Base-by-base conservation (phyloP, 768 basidiomycete species). In the Gymnopilus junonius region DNA sequence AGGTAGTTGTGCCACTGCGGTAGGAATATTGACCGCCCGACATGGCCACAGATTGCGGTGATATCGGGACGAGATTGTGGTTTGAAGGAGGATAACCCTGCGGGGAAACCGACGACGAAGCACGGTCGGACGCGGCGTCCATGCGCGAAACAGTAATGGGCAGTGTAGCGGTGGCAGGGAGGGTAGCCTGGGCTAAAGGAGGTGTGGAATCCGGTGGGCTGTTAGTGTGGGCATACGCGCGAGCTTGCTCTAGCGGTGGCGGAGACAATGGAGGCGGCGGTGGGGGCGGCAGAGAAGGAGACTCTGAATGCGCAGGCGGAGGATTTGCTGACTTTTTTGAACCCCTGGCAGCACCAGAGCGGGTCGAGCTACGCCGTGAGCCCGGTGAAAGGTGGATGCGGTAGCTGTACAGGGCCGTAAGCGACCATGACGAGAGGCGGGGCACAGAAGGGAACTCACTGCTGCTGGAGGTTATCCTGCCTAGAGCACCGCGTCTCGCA, bases 401-500 rank as follows among this genome's bases (percentile, higher is more conserved):
- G 70, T 92, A 93, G 68, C 91, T 93, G 70, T 17, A 39, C 15
- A 58, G 45, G 61, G 20, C 23, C n/a, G 23, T n/a, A 32, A 55
- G 32, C 14, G 25, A 64, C 35, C 12, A 27, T 21, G 4, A 17
- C 3, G 37, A 3, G 37, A 27, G 8, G 32, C 8, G 14, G 15
- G 21, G 55, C 51, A 27, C 11, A 39, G 27, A 53, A 61, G 15
- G 42, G 55, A 25, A 81, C 83, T 69, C 57, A 85, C 85, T 86
- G 85, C 66, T 86, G 85, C 54, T 86, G 84, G 4, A 97, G 82
- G 67, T 97, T 97, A 69, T 97, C 95, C 75, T 95, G 93, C 34
- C 94, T 81, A 11, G 92, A 94, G 67, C 95, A 96, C 17, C 92
- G 84, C 1, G 94, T 95, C 69, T 95, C 92, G 74, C 94, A 97